Base-by-base conservation (phyloP, 768 basidiomycete species). In the Leccinum boreale region DNA sequence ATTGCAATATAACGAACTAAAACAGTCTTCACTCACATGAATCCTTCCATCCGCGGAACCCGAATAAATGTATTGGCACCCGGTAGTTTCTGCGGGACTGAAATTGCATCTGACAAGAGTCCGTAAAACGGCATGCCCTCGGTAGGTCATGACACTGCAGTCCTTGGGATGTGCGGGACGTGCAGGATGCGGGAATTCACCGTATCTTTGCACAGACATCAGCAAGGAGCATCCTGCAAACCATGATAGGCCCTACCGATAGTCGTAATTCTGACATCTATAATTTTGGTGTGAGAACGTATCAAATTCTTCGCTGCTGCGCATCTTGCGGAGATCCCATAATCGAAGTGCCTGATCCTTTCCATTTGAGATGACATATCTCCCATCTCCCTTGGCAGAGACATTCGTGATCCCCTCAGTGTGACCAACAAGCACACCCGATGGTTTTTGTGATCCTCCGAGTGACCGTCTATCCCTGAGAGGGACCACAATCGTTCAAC, bases 31-130 rank as follows among this genome's bases (percentile, higher is more conserved):
- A 70, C 84, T 50, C 60, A 93, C 92, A 71, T 96, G 94, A 53
- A 96, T 84, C 59, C 72, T 81, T 11, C 93, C 92, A 67, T 97
- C 92, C 7, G 87, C 81, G 17, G 92, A 91, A 24, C 96, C 96
- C 21, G 94, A 95, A 72, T 98, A 98, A 45, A 99, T 83, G 74
- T 98, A 99, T 64, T 90, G 90, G 57, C 84, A 81, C 9, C 94
- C 94, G 7, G 97, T 99, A 5, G 93, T 94, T 70, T 94, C 90
- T 5, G 79, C 79, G 21, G 97, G 97, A 64, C 93, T 95, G 75
- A 98, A 99, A 75, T 98, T 89, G 70, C 95, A 98, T 55, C 97
- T 82, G 64, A 99, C 97, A 56, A 99, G 83, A 0, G 97, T 99
- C 45, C 89, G 82, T 45, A 96, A 74, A 23, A 98, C 93, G 11